Evolutionary conservation across 1,139 yeast species (phyloP).

Genomic region (Tardiomyces digboiensis): DNA sequence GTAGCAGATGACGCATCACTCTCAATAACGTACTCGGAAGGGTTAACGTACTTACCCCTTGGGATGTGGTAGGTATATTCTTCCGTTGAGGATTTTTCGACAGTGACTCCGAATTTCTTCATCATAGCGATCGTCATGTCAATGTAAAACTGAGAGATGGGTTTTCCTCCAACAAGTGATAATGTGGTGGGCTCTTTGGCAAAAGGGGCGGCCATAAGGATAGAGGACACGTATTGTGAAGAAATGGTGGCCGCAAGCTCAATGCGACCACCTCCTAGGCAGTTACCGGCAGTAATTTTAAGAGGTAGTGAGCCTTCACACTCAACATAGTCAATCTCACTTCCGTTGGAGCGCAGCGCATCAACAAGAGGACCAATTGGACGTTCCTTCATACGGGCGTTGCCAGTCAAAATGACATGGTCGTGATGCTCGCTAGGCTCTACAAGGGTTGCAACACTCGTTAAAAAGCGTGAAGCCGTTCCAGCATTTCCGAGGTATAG

Average conservation of each 20-base stretch:
- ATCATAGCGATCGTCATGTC: conserved; percentile 98
- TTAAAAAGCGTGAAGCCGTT: conserved; percentile 91
- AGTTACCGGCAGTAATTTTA: conserved; percentile 56
- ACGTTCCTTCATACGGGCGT: conserved; percentile 94
- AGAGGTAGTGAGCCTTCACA: conserved; percentile 81
- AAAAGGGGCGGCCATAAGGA: conserved; percentile 97
- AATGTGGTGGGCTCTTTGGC: conserved; percentile 84
- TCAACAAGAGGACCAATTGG: conserved; percentile 97
- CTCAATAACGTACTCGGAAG: conserved; percentile 78
- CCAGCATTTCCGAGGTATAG: conserved; percentile 96
- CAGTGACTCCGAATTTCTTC: conserved; percentile 79
- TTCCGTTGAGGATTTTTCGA: conserved; percentile 60
- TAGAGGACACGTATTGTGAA: conserved; percentile 94
- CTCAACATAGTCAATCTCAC: conserved; percentile 61
- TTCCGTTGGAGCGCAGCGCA: conserved; percentile 76
- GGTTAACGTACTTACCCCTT: conserved; percentile 68
- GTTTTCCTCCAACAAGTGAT: conserved; percentile 90
- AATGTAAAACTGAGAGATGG: conserved; percentile 89
- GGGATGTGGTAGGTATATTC: conserved; percentile 87
- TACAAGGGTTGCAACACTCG: conserved; percentile 84
- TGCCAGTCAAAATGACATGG: conserved; percentile 73
- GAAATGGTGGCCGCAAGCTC: conserved; percentile 95
- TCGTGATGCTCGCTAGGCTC: conserved; percentile 33
- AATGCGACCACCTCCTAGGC: conserved; percentile 82
- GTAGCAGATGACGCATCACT: conserved; percentile 99